Base-by-base conservation (phyloP, 2,329 filamentous ascomycete genomes). In the Fusarium succisae region DNA sequence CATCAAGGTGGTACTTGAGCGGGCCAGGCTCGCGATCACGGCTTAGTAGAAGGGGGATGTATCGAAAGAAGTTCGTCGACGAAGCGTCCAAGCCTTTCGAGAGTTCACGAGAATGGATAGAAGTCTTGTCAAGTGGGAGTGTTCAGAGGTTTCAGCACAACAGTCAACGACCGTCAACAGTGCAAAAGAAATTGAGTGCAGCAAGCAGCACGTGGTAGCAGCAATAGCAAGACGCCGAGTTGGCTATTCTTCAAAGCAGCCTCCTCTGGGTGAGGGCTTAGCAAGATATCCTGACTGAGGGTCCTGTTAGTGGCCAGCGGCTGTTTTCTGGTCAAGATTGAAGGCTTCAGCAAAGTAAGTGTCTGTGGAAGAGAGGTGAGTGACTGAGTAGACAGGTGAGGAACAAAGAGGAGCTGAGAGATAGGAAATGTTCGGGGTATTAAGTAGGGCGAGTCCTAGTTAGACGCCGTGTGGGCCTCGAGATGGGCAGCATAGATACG, bases 1-100 rank as follows among this genome's bases (percentile, higher is more conserved):
- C 87, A 89, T 89, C 87, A 88, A 88, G 86, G 78, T 86, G 79
- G 85, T 81, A 75, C 83, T 73, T 76, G 77, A 78, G 76, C 75
- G 74, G 76, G 77, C 73, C 74, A 76, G 76, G 77, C 76, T 78
- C 77, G 74, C 63, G 74, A 48, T 70, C 61, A 72, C 59, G 68
- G 74, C 70, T 73, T 67, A 70, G 47, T 50, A 51, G 38, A 50
- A 30, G 44, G 39, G 39, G 35, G 63, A 53, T 59, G 55, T 60
- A 56, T 70, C 48, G 61, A 66, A 56, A 47, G 62, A 57, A 45
- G 38, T 48, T 61, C 48, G 63, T 65, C 63, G 68, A 69, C 63
- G 55, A 45, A 66, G 37, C 41, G 71, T 24, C 43, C 54, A 43
- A 60, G 43, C 28, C 35, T 44, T 56, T 48, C 32, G 60, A 50